Evolutionary conservation across 2,329 filamentous ascomycete species (phyloP).

Genomic region (Leptodontidium sp.): DNA sequence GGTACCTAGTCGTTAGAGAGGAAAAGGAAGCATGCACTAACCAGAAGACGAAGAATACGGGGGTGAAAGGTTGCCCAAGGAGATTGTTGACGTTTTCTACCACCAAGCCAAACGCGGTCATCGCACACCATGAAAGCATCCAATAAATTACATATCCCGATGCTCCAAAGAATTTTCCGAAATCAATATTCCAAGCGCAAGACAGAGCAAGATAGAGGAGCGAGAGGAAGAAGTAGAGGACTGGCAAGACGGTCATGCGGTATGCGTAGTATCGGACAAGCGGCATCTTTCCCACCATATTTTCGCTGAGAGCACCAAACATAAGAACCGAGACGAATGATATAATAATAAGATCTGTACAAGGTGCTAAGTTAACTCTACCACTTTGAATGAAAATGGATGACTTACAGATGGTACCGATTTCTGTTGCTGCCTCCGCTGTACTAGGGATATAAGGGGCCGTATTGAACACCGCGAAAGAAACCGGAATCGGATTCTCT

Average conservation of each 20-base stretch:
- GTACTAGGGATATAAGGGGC: conserved; percentile 32
- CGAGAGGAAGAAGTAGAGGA: conserved; percentile 32
- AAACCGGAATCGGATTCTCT: conserved; percentile 26
- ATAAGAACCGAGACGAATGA: conserved; percentile 37
- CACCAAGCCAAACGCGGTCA: conserved; percentile 36
- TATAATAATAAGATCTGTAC: conserved; percentile 34
- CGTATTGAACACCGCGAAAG: conserved; percentile 30
- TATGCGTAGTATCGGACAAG: conserved; percentile 30
- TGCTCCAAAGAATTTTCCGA: conserved; percentile 30
- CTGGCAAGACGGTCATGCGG: conserved; percentile 28
- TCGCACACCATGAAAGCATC: conserved; percentile 36
- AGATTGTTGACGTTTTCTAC: conserved; percentile 36
- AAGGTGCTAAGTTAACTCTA: background rate
- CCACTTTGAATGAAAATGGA: background rate
- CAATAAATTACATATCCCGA: conserved; percentile 36
- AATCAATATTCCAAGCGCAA: conserved; percentile 34
- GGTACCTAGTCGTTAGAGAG: background rate
- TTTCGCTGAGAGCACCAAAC: conserved; percentile 33
- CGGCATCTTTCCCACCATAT: conserved; percentile 35
- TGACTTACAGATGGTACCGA: conserved; percentile 36
- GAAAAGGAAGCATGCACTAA: background rate
- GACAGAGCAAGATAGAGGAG: conserved; percentile 33
- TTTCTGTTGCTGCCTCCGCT: conserved; percentile 35
- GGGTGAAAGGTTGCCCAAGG: conserved; percentile 34
- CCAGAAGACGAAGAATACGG: conserved; percentile 35